Evolutionary conservation across 2,329 filamentous ascomycete genomes (phyloP).

Genomic region (Dactylellina haptotyla): DNA sequence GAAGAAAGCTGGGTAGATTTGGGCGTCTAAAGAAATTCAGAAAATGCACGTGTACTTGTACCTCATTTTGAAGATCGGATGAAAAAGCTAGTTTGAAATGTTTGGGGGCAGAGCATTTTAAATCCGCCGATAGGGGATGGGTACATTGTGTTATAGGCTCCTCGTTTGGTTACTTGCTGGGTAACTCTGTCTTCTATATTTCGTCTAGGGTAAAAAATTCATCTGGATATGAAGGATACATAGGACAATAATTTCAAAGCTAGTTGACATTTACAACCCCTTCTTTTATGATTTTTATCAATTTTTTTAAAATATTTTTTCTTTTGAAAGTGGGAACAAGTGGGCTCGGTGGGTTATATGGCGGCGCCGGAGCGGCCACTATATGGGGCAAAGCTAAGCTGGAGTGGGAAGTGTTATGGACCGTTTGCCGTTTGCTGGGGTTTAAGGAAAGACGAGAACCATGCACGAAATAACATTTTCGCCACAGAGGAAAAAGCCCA

Average conservation of each 20-base stretch:
- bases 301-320: not conserved
- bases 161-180: no score
- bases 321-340: not conserved
- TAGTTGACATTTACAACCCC: no score
- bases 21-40: not conserved
- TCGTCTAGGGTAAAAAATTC: no score
- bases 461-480: not conserved
- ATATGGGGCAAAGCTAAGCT: conserved; percentile 32
- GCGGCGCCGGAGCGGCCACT: conserved; percentile 12
- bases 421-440: conserved; percentile 25
- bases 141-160: not conserved
- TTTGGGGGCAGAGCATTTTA: not conserved
- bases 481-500: not conserved
- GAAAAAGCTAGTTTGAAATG: not conserved
- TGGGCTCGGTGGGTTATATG: conserved; percentile 9
- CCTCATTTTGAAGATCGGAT: not conserved
- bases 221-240: no score
- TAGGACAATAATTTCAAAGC: no score
- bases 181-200: not conserved
- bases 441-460: conserved; percentile 5
- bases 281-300: no score
- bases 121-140: not conserved
- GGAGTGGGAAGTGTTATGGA: conserved; percentile 5
- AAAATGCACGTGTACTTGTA: not conserved
- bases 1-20: not conserved